Evolutionary conservation across 441 rosid species (phyloP).

Genomic region (Breynia disticha): DNA sequence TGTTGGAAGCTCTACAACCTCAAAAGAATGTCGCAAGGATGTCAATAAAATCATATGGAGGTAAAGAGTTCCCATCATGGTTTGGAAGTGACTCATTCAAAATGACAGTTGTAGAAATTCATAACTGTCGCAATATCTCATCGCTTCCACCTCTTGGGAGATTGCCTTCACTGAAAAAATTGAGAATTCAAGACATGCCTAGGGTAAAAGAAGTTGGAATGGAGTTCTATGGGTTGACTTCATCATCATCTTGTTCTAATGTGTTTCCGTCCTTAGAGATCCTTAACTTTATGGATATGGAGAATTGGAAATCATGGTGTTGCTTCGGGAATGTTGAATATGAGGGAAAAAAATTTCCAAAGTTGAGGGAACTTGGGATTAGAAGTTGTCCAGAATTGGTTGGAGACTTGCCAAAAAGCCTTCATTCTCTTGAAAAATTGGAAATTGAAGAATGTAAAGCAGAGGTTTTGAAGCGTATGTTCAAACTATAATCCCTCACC

Average conservation of each 20-base stretch:
- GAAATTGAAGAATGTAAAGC: background rate
- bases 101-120: background rate
- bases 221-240: constrained; percentile 3
- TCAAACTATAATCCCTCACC: background rate
- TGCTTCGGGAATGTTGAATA: background rate
- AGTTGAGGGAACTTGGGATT: background rate
- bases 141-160: constrained; percentile 1
- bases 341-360: background rate
- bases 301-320: background rate
- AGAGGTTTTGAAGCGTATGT: background rate
- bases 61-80: background rate
- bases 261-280: no score
- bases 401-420: no score
- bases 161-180: background rate
- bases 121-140: background rate
- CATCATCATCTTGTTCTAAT: no score
- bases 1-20: background rate
- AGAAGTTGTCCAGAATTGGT: background rate
- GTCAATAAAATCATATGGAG: background rate
- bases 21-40: no score
- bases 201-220: constrained; percentile 1
- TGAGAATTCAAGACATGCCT: background rate
- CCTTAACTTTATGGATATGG: background rate
- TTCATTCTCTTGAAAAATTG: background rate
- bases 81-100: background rate